Percentiles rank a stretch among this genome's conserved stretches.
These are phyloP conservation scores for Sporisorium scitamineum DNA, from an alignment of 1,284 basidiomycete species.

Conservation along the genomic window DNA sequence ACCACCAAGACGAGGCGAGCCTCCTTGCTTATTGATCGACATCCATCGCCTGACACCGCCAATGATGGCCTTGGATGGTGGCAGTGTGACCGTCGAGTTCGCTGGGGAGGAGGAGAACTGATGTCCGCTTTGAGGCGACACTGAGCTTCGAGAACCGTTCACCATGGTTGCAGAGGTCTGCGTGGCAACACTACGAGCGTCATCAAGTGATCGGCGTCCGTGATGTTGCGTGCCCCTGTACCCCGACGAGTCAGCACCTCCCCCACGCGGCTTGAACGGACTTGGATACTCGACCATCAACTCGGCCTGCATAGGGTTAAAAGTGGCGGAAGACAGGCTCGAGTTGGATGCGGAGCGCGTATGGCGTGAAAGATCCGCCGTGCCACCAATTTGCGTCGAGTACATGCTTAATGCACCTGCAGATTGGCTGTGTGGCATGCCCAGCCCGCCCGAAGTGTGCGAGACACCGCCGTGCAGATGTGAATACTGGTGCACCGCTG, in stretches of 20 bases:
- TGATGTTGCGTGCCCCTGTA: conserved; percentile 18
- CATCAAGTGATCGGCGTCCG: conserved; percentile 26
- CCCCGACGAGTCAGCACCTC: conserved; percentile 14
- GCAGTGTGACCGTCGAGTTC: conserved; percentile 8
- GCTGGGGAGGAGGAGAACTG: conserved; percentile 14
- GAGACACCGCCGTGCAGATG: conserved; percentile 25
- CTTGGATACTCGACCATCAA: conserved; percentile 41
- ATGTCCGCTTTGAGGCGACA: conserved; percentile 19
- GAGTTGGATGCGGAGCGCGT: conserved; percentile 32
- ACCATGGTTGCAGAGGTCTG: conserved; percentile 26
- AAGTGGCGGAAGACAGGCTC: conserved; percentile 24
- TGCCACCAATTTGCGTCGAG: conserved; percentile 35
- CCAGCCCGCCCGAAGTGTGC: conserved; percentile 24
- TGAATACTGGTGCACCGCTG: conserved; percentile 62
- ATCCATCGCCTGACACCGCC: conserved; percentile 62
- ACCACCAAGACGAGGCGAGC: conserved; percentile 19
- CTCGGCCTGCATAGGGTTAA: conserved; percentile 29
- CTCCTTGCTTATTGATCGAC: conserved; percentile 49
- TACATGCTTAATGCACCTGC: conserved; percentile 40
- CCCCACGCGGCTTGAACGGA: conserved; percentile 44
- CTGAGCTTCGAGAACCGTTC: conserved; percentile 27
- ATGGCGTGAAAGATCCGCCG: conserved; percentile 26
- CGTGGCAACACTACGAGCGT: conserved; percentile 23
- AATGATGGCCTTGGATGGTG: conserved; percentile 53
- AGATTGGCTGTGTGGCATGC: conserved; percentile 38